Percentiles rank a stretch among this genome's conserved stretches.
These are phyloP conservation scores for Aspergillus sclerotioniger DNA, from an alignment of 495 filamentous ascomycete genomes.

Conservation along the genomic window DNA sequence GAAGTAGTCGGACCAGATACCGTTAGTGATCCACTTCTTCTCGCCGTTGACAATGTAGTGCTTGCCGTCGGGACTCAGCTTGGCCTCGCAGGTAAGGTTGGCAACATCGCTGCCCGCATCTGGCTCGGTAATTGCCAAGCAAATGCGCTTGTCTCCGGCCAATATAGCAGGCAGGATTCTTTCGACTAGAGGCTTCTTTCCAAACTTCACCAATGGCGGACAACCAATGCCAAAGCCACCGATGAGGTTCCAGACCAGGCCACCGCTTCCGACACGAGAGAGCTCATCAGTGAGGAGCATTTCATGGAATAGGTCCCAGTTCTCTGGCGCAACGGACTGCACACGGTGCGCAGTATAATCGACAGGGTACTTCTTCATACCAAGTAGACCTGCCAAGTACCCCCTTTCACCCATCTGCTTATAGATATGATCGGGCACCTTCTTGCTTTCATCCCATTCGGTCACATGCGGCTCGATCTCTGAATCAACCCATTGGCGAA, in stretches of 20 bases:
- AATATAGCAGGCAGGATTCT: conserved; percentile 80
- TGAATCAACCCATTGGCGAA: conserved; percentile 85
- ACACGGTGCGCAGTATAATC: conserved; percentile 68
- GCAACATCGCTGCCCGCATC: conserved; percentile 87
- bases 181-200: conserved; percentile 85
- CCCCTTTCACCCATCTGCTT: conserved; percentile 92
- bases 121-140: conserved; percentile 80
- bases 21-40: conserved; percentile 99
- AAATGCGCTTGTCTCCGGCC: conserved; percentile 92
- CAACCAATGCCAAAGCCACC: conserved; percentile 93
- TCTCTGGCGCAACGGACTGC: conserved; percentile 74
- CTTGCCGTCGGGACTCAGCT: conserved; percentile 89
- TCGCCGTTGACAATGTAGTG: conserved; percentile 99
- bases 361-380: conserved; percentile 67
- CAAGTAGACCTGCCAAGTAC: conserved; percentile 87
- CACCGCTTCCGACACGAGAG: conserved; percentile 81
- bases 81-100: conserved; percentile 91
- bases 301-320: conserved; percentile 99
- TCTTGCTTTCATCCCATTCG: conserved; percentile 95
- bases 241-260: conserved; percentile 97
- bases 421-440: conserved; percentile 84
- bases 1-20: conserved; percentile 95
- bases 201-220: conserved; percentile 88
- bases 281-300: conserved; percentile 92
- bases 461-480: conserved; percentile 89